Evolutionary conservation across 73 alveolate genomes (phyloP), one percentile per base, ranked within the genome.

Genomic region (Paramecium tetraurelia): DNA sequence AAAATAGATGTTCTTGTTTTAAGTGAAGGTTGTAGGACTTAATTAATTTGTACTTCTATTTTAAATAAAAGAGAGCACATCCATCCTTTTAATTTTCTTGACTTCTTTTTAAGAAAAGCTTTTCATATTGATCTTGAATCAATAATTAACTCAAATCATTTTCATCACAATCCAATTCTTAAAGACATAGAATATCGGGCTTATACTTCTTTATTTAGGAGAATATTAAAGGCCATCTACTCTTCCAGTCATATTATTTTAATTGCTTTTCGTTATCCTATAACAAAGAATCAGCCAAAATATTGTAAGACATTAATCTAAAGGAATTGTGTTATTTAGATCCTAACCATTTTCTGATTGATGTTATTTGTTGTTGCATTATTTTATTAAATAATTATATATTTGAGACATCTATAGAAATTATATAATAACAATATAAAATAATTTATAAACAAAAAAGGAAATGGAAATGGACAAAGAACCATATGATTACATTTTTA

Each of bases 401-500:
- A 53, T 53, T 14, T 48, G 8, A 14, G 20, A 16, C 8, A 48
- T 48, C 8, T 48, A 14, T 48, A 48, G 6, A 48, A 48, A 48
- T 48, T 48, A 48, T 4, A 48, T 48, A 48, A 48, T 48, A 48
- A 48, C 10, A 48, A 48, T 48, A 48, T 48, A 14, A 48, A 48
- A 48, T 48, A 48, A 48, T 12, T 12, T 48, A 48, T 48, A 16
- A 48, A 48, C 14, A 48, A 12, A n/a, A 46, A 8, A 12, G n/a
- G n/a, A 44, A 44, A 86, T 86, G 93, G 93, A 86, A 36, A 86
- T 44, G 71, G 94, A 89, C 18, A 89, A 89, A 48, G 90, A 80
- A 71, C 76, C 58, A 71, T 92, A 92, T 40, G 96, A 93, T 59
- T 85, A 57, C 16, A 80, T 92, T 76, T 92, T 92, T 89, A 93